Evolutionary conservation across 108 stramenopile species (phyloP).

Genomic region (Cyclotella atomus): DNA sequence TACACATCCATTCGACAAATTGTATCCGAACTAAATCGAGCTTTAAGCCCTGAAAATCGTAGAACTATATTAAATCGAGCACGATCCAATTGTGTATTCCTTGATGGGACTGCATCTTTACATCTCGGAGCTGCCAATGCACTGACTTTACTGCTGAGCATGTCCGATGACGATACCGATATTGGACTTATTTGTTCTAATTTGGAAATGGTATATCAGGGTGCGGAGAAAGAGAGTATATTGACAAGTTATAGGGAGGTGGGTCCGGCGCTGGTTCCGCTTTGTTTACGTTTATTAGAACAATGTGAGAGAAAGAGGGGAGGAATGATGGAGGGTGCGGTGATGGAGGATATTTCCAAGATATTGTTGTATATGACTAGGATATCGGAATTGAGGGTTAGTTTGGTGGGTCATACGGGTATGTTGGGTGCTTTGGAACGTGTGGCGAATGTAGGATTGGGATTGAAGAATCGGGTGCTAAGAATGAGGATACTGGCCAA

Average conservation of each 20-base stretch:
- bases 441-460: conserved; percentile 48
- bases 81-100: no score
- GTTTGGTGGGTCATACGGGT: conserved; percentile 57
- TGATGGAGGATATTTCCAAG: conserved; percentile 68
- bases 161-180: conserved; percentile 71
- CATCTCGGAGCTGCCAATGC: conserved; percentile 69
- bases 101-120: conserved; percentile 70
- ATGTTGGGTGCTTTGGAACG: conserved; percentile 65
- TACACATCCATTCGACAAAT: no score
- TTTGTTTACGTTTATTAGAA: conserved; percentile 63
- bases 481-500: conserved; percentile 77
- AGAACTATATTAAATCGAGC: no score
- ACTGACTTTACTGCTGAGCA: conserved; percentile 61
- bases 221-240: conserved; percentile 51
- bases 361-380: conserved; percentile 69
- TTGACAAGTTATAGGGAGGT: conserved; percentile 66
- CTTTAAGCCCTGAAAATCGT: no score
- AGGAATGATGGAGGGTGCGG: conserved; percentile 51
- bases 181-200: conserved; percentile 73
- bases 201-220: conserved; percentile 82
- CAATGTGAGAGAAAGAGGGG: conserved; percentile 57
- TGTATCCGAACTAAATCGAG: no score
- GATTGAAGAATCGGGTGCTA: conserved; percentile 60
- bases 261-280: conserved; percentile 59
- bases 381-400: conserved; percentile 60